phyloP scores from a whole-genome alignment of 129 eudicot genomes.

The Centaurea solstitialis region DNA sequence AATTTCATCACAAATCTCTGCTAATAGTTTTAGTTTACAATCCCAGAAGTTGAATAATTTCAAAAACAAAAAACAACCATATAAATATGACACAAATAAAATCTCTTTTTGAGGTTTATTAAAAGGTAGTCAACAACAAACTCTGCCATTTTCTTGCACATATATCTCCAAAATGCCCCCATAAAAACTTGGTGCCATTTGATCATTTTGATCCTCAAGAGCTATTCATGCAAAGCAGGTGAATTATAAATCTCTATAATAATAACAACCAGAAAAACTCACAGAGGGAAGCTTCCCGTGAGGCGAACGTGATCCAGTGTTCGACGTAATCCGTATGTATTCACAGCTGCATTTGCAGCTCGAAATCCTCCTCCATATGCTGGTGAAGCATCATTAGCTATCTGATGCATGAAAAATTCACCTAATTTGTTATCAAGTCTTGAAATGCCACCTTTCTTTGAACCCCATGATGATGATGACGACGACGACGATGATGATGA shows the following conservation, averaged over 20 bases:
- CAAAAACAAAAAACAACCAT: slow-evolving; percentile 19
- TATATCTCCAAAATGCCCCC: slow-evolving; percentile 42
- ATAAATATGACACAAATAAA: slow-evolving; percentile 19
- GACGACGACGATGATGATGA: slow-evolving; percentile 26
- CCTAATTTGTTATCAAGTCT: slow-evolving; percentile 75
- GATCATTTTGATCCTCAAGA: slow-evolving; percentile 50
- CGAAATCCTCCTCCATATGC: slow-evolving; percentile 96
- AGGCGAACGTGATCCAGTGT: slow-evolving; percentile 81
- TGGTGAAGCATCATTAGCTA: slow-evolving; percentile 83
- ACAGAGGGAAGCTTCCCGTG: slow-evolving; percentile 74
- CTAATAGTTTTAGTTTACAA: slow-evolving; percentile 22
- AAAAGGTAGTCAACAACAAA: slow-evolving; percentile 5
- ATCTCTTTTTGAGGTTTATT: slow-evolving; percentile 29
- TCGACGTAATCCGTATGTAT: slow-evolving; percentile 70
- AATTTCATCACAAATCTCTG: not conserved
- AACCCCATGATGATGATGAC: slow-evolving; percentile 30
- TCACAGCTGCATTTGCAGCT: slow-evolving; percentile 86
- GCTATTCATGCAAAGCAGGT: slow-evolving; percentile 25
- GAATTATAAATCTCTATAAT: slow-evolving; percentile 1
- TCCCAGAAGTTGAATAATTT: slow-evolving; percentile 21
- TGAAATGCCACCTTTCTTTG: slow-evolving; percentile 88
- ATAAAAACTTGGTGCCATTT: slow-evolving; percentile 41
- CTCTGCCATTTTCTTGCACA: slow-evolving; percentile 32
- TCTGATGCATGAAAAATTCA: slow-evolving; percentile 88
- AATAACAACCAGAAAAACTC: not conserved